phyloP scores from a whole-genome alignment of 108 stramenopile species.

The Phaeodactylum tricornutum region DNA sequence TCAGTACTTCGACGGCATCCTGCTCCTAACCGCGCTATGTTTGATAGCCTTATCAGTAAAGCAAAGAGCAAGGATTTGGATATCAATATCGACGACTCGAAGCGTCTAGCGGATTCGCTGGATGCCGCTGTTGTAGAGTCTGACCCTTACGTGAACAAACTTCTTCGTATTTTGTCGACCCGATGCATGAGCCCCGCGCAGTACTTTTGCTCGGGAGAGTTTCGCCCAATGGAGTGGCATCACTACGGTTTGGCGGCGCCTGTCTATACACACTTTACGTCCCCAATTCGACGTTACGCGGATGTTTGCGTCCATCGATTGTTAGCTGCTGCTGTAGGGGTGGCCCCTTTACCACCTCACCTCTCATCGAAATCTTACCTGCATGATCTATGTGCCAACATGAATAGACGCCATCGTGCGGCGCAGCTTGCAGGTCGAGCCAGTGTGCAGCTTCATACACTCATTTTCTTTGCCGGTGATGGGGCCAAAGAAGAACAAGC shows the following conservation, averaged over 20 bases:
- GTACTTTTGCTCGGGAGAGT: slow-evolving; percentile 97
- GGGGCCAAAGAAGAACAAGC: slow-evolving; percentile 82
- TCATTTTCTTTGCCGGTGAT: slow-evolving; percentile 82
- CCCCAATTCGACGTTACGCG: slow-evolving; percentile 98
- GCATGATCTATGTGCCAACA: slow-evolving; percentile 89
- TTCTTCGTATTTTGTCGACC: slow-evolving; percentile 94
- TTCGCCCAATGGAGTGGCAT: slow-evolving; percentile 76
- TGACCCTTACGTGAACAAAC: slow-evolving; percentile 92
- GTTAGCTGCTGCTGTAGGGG: slow-evolving; percentile 89
- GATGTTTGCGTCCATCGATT: slow-evolving; percentile 98
- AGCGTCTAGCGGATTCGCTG: slow-evolving; percentile 87
- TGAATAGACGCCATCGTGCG: slow-evolving; percentile 93
- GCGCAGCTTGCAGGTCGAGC: slow-evolving; percentile 93
- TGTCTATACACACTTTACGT: slow-evolving; percentile 99
- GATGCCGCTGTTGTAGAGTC: slow-evolving; percentile 72
- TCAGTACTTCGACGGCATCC: slow-evolving; percentile 95
- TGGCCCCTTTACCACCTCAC: slow-evolving; percentile 81
- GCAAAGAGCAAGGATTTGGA: slow-evolving; percentile 70
- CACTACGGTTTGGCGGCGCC: slow-evolving; percentile 99
- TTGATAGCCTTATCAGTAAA: slow-evolving; percentile 86
- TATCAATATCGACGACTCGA: slow-evolving; percentile 87
- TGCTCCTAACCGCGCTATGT: slow-evolving; percentile 89
- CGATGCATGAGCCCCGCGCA: slow-evolving; percentile 96
- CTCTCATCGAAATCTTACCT: slow-evolving; percentile 83
- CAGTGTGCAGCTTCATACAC: slow-evolving; percentile 86